phyloP scores from a whole-genome alignment of 1,284 basidiomycete genomes.

The Sparassis latifolia region DNA sequence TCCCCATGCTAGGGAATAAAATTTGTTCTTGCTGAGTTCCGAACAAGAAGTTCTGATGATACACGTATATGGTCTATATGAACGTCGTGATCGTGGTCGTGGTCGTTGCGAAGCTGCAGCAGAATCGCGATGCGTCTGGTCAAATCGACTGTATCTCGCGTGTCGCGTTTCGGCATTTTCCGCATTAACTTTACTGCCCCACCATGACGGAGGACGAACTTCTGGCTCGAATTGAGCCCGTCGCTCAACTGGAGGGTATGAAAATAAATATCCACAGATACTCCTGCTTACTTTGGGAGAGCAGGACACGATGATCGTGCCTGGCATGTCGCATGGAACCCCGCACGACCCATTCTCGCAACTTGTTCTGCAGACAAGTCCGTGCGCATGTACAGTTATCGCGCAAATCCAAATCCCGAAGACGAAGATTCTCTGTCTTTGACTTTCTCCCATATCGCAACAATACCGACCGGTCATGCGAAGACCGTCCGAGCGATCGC shows the following conservation, averaged over 20 bases:
- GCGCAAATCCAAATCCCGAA: constrained; percentile 21
- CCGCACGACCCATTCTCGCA: constrained; percentile 74
- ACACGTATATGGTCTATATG: too few relatives aligned
- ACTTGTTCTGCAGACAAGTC: constrained; percentile 95
- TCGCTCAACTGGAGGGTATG: constrained; percentile 7
- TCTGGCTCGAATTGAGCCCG: constrained; percentile 2
- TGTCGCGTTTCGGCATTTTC: too few relatives aligned
- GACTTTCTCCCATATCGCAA: constrained; percentile 49
- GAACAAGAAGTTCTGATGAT: too few relatives aligned
- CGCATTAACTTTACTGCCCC: too few relatives aligned
- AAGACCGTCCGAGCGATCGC: constrained; percentile 88
- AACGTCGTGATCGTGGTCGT: too few relatives aligned
- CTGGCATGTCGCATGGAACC: constrained; percentile 94
- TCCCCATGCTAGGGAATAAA: too few relatives aligned
- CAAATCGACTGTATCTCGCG: too few relatives aligned
- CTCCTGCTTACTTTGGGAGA: neutral
- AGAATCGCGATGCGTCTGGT: too few relatives aligned
- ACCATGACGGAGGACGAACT: neutral
- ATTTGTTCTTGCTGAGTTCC: too few relatives aligned
- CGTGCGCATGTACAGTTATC: constrained; percentile 80
- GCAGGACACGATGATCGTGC: constrained; percentile 80
- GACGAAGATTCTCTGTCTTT: constrained; percentile 17
- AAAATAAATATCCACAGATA: neutral
- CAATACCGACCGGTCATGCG: constrained; percentile 79
- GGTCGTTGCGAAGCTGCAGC: too few relatives aligned